Conservation (phyloP, 192 early-diverging fungal genomes). For the Borealophlyctis nickersoniae region DNA sequence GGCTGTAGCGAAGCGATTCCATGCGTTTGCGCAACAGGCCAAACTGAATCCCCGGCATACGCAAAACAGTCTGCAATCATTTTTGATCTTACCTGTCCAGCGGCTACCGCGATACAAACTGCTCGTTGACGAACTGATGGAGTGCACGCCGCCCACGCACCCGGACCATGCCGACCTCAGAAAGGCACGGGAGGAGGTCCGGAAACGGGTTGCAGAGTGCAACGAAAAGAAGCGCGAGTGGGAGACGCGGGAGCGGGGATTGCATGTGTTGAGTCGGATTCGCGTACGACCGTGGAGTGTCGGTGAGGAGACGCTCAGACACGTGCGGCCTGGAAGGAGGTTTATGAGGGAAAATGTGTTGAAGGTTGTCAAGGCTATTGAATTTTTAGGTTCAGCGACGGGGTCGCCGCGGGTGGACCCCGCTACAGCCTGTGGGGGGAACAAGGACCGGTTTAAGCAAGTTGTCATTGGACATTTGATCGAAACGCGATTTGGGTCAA, state of each 20-base stretch:
- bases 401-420: conserved; percentile 9
- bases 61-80: conserved; percentile 80
- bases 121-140: conserved; percentile 78
- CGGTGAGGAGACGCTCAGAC: conserved; percentile 7
- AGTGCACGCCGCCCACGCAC: conserved; percentile 71
- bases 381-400: conserved; percentile 20
- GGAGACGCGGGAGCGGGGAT: conserved; percentile 44
- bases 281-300: conserved; percentile 13
- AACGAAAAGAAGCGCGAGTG: conserved; percentile 83
- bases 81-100: conserved; percentile 88
- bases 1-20: conserved; percentile 20
- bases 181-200: conserved; percentile 67
- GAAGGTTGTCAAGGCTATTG: conserved; percentile 37
- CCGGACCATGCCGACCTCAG: conserved; percentile 73
- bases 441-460: conserved; percentile 22
- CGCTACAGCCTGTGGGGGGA: conserved; percentile 20
- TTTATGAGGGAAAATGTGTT: conserved; percentile 30
- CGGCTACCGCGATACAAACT: conserved; percentile 92
- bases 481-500: conserved; percentile 19
- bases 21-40: conserved; percentile 40
- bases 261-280: conserved; percentile 27
- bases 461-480: conserved; percentile 20
- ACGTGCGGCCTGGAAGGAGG: conserved; percentile 21
- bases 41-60: conserved; percentile 58
- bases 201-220: conserved; percentile 68